A percentile compares a stretch with the other conserved stretches of the same genome.
These are phyloP conservation scores for Beauveria brongniartii DNA, from an alignment of 2,329 filamentous ascomycete species.

Conservation along the genomic window DNA sequence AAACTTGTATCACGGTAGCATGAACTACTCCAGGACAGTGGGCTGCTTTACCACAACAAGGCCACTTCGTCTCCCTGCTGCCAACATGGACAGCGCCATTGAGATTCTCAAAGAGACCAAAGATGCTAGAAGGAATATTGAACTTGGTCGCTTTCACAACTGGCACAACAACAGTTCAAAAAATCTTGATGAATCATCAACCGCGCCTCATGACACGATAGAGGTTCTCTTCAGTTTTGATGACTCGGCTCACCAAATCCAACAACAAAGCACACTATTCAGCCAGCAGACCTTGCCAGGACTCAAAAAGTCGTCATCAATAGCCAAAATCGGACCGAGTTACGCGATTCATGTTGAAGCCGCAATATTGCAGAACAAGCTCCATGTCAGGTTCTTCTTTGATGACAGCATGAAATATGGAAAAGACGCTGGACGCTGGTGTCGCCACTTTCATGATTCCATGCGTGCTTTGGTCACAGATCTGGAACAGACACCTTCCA, in stretches of 20 bases:
- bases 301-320: neutral
- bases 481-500: neutral
- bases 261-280: neutral
- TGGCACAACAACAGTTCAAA: neutral
- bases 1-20: neutral
- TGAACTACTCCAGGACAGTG: neutral
- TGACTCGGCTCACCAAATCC: neutral
- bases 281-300: neutral
- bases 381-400: neutral
- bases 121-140: neutral
- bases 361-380: neutral
- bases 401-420: neutral
- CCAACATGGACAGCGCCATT: neutral
- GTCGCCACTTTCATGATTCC: neutral
- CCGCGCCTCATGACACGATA: neutral
- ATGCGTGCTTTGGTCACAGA: neutral
- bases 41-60: neutral
- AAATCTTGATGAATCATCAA: neutral
- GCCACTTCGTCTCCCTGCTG: neutral
- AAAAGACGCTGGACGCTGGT: neutral
- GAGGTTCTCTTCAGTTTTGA: neutral
- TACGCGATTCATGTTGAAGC: neutral
- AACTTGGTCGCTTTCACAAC: neutral
- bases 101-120: neutral
- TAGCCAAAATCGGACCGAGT: fast-evolving